phyloP scores from a whole-genome alignment of 2,329 filamentous ascomycete genomes.

The Alternaria ethzedia region DNA sequence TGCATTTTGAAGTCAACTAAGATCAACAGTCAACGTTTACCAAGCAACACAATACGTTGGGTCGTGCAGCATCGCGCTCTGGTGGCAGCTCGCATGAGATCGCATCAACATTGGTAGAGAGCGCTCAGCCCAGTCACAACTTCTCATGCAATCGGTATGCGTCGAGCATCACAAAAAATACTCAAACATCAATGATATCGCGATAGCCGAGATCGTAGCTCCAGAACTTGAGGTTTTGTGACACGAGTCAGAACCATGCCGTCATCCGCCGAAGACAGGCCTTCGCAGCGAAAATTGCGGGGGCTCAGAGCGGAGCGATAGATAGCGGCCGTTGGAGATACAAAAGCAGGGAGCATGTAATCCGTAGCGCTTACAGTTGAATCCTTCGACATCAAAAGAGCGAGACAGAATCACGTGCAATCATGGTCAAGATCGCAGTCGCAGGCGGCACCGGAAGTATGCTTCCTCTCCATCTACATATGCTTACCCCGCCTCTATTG shows the following conservation, averaged over 20 bases:
- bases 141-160: background rate
- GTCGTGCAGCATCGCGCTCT: background rate
- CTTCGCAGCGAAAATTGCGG: background rate
- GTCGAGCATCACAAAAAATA: background rate
- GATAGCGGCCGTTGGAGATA: background rate
- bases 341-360: background rate
- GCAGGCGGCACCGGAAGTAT: conserved; percentile 47
- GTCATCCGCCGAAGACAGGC: conserved; percentile 3
- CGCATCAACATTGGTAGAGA: background rate
- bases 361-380: background rate
- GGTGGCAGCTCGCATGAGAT: background rate
- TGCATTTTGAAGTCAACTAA: background rate
- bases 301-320: background rate
- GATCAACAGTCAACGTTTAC: background rate
- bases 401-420: background rate
- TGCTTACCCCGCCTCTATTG: background rate
- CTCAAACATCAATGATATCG: background rate
- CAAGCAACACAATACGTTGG: background rate
- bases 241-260: conserved; percentile 2
- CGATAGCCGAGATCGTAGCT: background rate
- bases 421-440: conserved; percentile 46
- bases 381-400: background rate
- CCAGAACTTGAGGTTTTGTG: background rate
- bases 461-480: conserved; percentile 3
- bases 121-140: background rate